Evolutionary conservation across 495 filamentous ascomycete genomes (phyloP).

Genomic region (Annulohypoxylon nitens): DNA sequence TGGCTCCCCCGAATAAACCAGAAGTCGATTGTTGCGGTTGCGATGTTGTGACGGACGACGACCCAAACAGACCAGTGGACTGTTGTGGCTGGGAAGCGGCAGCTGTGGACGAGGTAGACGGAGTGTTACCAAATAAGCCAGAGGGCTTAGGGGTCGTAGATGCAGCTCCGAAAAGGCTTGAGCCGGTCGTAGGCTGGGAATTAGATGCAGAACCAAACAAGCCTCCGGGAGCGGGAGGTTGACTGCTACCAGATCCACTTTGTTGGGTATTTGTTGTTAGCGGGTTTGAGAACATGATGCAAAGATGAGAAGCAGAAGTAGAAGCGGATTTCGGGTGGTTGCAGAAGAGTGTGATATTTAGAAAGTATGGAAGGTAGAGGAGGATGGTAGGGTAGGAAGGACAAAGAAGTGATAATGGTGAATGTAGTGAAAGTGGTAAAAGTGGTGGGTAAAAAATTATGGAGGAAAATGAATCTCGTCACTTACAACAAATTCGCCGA

Average conservation of each 20-base stretch:
- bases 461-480: background rate
- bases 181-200: slow-evolving; percentile 32
- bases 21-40: slow-evolving; percentile 42
- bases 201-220: slow-evolving; percentile 50
- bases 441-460: too few relatives aligned
- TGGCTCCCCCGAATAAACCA: slow-evolving; percentile 45
- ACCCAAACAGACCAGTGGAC: slow-evolving; percentile 52
- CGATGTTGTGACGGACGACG: slow-evolving; percentile 36
- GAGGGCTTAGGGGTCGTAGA: slow-evolving; percentile 59
- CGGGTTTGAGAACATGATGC: slow-evolving; percentile 25
- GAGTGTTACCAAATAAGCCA: slow-evolving; percentile 66
- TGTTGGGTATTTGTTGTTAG: slow-evolving; percentile 27
- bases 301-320: background rate
- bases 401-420: background rate
- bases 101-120: slow-evolving; percentile 32
- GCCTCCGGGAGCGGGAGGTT: slow-evolving; percentile 54
- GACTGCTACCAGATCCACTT: slow-evolving; percentile 57
- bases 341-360: slow-evolving; percentile 1
- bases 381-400: background rate
- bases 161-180: slow-evolving; percentile 33
- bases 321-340: background rate
- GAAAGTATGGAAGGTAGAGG: background rate
- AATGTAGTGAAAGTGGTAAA: background rate
- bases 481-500: slow-evolving; percentile 76
- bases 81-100: slow-evolving; percentile 61